Evolutionary conservation across 2,329 filamentous ascomycete species (phyloP), one percentile per base, ranked within the genome.

Genomic region (Venturia pyrina): DNA sequence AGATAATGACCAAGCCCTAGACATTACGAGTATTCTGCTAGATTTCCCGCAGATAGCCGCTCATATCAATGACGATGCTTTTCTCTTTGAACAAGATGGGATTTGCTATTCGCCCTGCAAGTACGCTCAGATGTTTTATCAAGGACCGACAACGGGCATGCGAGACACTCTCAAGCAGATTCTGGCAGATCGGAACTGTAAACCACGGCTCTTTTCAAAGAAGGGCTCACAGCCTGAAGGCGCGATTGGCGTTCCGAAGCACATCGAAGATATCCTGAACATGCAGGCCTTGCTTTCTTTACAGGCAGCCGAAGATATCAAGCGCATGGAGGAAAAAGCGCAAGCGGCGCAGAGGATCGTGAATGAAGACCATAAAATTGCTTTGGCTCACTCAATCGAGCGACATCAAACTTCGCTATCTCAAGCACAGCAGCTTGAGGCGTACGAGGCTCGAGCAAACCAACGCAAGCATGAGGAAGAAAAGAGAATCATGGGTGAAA

Each of bases 371-470:
- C 62, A 64, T 17, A 21, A 53, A 40, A 43, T 48, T 34, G 41
- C 46, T 37, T 11, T 64, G 41, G 62, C 43, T 21, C 62, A 64
- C 34, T 40, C 41, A n/a, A 64, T 21, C 7, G 62, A 44, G 43
- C 41, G 62, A 53, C 46, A 64, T 17, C 62, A 50, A 48, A 40
- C 43, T 10, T 34, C 43, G 46, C 41, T 40, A n/a, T 48, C 46
- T 40, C 41, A 64, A 53, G 62, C 62, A 32, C 62, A 53, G 37
- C 62, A 64, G 19, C 62, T 44, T 13, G 62, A 64, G 43, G 62
- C 44, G 15, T 50, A 53, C n/a, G 41, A 50, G 24, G 41, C 62
- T 24, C 41, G 41, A 7, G 62, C 62, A 28, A 37, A 32, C 17
- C 41, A 40, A 21, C 43, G 62, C 5, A 44, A 37, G 11, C 62